Conservation (phyloP, 768 basidiomycete genomes). For the Russula griseocarnosa region DNA sequence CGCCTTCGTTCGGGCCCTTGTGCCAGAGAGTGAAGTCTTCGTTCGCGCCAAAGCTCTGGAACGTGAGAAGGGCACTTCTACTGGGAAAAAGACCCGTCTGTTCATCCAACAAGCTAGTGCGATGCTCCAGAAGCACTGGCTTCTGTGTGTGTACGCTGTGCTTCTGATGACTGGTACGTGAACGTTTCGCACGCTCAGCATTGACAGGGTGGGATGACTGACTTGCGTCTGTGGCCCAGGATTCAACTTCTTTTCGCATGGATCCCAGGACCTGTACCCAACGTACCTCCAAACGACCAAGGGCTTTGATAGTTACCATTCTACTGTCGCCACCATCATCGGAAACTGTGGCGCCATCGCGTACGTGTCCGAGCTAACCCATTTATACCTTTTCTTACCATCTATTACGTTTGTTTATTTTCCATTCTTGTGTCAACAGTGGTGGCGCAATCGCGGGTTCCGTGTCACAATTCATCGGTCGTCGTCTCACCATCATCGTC, state of each 20-base stretch:
- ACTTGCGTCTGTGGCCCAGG: constrained; percentile 30
- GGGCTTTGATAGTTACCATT: constrained; percentile 33
- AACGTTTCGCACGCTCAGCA: not conserved
- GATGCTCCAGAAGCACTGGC: constrained; percentile 84
- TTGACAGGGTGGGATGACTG: not conserved
- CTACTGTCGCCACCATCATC: constrained; percentile 46
- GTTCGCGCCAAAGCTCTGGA: constrained; percentile 57
- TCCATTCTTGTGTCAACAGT: constrained; percentile 16
- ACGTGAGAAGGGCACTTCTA: constrained; percentile 38
- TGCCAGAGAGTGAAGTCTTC: constrained; percentile 82
- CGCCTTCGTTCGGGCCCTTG: constrained; percentile 55
- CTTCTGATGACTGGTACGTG: constrained; percentile 64
- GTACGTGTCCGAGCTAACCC: constrained; percentile 22
- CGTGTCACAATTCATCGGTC: constrained; percentile 42
- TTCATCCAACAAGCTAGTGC: constrained; percentile 69
- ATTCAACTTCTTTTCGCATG: constrained; percentile 55
- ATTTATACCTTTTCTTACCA: constrained; percentile 20
- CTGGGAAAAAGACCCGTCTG: constrained; percentile 53
- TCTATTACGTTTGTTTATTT: not conserved
- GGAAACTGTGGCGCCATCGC: constrained; percentile 37
- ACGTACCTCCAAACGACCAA: constrained; percentile 40
- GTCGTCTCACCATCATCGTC: constrained; percentile 43
- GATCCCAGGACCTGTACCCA: constrained; percentile 44
- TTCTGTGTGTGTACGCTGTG: constrained; percentile 80
- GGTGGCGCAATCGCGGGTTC: constrained; percentile 42